phyloP scores from a whole-genome alignment of 2,329 filamentous ascomycete genomes.

The Xylaria sp. region DNA sequence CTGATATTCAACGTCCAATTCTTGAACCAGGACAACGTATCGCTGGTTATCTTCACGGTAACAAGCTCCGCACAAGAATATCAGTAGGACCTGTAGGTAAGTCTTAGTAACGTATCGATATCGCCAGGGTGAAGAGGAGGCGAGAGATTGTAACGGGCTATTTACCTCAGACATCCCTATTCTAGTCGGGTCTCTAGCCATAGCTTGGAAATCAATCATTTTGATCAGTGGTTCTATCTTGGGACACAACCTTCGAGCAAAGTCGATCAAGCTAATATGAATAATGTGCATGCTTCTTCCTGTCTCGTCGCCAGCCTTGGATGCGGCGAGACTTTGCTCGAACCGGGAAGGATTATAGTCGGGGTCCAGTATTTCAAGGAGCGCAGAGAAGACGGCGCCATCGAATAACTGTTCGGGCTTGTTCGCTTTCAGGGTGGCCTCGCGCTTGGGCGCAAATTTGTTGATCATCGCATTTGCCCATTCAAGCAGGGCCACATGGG shows the following conservation, averaged over 20 bases:
- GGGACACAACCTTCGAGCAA: constrained; percentile 64
- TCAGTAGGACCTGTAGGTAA: constrained; percentile 42
- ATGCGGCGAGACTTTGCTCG: constrained; percentile 56
- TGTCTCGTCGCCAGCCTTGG: constrained; percentile 58
- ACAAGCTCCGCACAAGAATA: constrained; percentile 44
- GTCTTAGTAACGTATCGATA: constrained; percentile 31
- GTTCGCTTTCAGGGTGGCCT: constrained; percentile 59
- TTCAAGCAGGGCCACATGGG: constrained; percentile 46
- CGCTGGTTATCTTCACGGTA: constrained; percentile 43
- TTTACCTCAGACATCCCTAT: constrained; percentile 61
- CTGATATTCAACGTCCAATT: constrained; percentile 41
- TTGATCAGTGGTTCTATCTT: constrained; percentile 64
- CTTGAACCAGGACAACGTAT: constrained; percentile 40
- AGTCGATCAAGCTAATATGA: constrained; percentile 65
- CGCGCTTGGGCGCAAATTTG: constrained; percentile 41
- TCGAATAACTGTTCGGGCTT: constrained; percentile 65
- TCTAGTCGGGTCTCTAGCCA: constrained; percentile 67
- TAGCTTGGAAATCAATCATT: constrained; percentile 66
- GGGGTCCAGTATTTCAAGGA: constrained; percentile 68
- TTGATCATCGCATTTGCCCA: constrained; percentile 48
- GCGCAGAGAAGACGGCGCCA: constrained; percentile 64
- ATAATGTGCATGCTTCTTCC: constrained; percentile 64
- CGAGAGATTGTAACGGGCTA: constrained; percentile 15
- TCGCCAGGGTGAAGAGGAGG: constrained; percentile 1
- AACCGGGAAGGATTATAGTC: constrained; percentile 67